A percentile compares a stretch with the other conserved stretches of the same genome.
These are phyloP conservation scores for Populus euphratica DNA, from an alignment of 345 rosid genomes.

Conservation along the genomic window DNA sequence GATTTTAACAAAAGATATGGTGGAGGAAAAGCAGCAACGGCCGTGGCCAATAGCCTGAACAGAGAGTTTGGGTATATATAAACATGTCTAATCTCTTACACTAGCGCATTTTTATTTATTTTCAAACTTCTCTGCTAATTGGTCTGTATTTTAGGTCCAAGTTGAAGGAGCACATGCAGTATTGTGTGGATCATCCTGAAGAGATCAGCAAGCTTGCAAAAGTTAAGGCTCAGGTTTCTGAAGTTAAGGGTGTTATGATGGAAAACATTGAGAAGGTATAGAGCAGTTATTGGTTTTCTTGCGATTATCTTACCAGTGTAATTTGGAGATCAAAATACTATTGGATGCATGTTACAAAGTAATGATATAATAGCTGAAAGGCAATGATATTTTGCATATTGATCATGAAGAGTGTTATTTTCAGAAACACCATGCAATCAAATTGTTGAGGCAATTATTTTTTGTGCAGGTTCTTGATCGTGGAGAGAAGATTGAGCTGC, in stretches of 20 bases:
- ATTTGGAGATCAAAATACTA: neutral
- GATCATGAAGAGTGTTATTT: no score
- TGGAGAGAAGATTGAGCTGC: constrained; percentile 96
- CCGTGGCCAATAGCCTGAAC: constrained; percentile 66
- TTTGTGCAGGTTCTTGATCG: constrained; percentile 84
- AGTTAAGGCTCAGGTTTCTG: constrained; percentile 97
- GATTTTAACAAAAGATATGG: constrained; percentile 84
- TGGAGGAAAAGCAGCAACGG: constrained; percentile 86
- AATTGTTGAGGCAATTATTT: neutral
- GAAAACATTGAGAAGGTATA: constrained; percentile 95
- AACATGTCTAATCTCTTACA: neutral
- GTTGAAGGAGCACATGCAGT: constrained; percentile 93
- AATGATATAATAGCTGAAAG: neutral
- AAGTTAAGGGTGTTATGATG: constrained; percentile 99
- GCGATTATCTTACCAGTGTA: neutral
- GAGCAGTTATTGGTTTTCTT: neutral
- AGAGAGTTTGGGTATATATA: constrained; percentile 66
- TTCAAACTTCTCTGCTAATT: neutral
- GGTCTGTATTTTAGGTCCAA: constrained; percentile 49
- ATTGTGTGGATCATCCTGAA: constrained; percentile 90
- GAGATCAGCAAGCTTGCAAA: constrained; percentile 96
- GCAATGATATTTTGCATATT: neutral
- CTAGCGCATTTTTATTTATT: neutral
- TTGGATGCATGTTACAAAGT: neutral
- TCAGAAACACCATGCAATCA: neutral